Evolutionary conservation across 192 early-diverging fungal genomes (phyloP).

Genomic region (Paraglomus brasilianum): DNA sequence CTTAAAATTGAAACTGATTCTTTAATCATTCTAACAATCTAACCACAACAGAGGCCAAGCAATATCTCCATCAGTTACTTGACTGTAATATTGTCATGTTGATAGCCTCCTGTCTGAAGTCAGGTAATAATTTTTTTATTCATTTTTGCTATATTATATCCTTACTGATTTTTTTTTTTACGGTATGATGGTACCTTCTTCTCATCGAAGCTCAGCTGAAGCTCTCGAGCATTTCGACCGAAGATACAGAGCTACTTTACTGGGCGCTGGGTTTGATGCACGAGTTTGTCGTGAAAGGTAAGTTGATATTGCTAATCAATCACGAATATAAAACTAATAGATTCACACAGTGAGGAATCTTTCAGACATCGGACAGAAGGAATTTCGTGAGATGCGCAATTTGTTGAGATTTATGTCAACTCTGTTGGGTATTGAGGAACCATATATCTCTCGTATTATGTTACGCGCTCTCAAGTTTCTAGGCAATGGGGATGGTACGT

Average conservation of each 20-base stretch:
- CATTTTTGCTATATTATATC: background rate
- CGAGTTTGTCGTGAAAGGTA: slow-evolving; percentile 70
- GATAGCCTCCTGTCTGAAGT: slow-evolving; percentile 64
- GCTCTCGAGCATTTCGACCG: too few species aligned
- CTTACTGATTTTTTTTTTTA: background rate
- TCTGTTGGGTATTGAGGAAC: slow-evolving; percentile 58
- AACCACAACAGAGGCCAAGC: slow-evolving; percentile 48
- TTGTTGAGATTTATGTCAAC: slow-evolving; percentile 59
- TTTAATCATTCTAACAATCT: too few species aligned
- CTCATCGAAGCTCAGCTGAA: too few species aligned
- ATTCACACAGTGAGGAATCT: slow-evolving; percentile 24
- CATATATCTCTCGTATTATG: slow-evolving; percentile 67
- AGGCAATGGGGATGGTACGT: slow-evolving; percentile 56
- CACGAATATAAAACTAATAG: background rate
- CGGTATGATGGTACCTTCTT: slow-evolving; percentile 3
- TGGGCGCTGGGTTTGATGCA: slow-evolving; percentile 80
- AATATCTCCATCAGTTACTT: slow-evolving; percentile 52
- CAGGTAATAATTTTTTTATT: slow-evolving; percentile 37
- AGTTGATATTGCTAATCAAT: background rate
- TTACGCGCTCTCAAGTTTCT: slow-evolving; percentile 72
- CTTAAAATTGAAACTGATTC: too few species aligned
- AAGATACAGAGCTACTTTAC: slow-evolving; percentile 74
- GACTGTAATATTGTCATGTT: slow-evolving; percentile 68
- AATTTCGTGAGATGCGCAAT: slow-evolving; percentile 60
- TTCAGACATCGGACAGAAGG: slow-evolving; percentile 55